These are phyloP conservation scores for Tetrahymena elliotti DNA, from an alignment of 73 alveolate species.

Conservation along the genomic window DNA sequence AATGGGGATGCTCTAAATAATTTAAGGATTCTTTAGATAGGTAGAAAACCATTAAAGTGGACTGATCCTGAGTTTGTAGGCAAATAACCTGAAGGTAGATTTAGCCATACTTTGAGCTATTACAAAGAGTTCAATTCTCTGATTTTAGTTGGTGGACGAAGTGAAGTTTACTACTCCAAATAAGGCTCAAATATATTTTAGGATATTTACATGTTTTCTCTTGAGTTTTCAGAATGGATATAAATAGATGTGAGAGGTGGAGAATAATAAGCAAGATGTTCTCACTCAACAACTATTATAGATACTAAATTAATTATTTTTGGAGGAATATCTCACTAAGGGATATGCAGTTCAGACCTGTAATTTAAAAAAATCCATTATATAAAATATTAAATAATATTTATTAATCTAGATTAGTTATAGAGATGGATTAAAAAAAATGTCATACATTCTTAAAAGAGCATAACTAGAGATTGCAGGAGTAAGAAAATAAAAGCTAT, in stretches of 20 bases:
- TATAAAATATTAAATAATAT: neutral
- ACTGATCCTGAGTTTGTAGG: conserved; percentile 66
- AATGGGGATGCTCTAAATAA: conserved; percentile 66
- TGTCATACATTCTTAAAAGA: neutral
- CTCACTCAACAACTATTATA: conserved; percentile 16
- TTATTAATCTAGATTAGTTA: neutral
- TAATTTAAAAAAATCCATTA: neutral
- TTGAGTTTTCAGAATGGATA: conserved; percentile 11
- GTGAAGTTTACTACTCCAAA: conserved; percentile 51
- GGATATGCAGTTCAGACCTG: conserved; percentile 20
- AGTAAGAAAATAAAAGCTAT: neutral
- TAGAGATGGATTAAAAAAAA: neutral
- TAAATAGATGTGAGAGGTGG: conserved; percentile 5
- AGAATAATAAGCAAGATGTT: neutral
- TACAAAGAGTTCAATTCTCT: conserved; percentile 56
- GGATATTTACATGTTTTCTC: conserved; percentile 29
- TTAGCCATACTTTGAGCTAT: conserved; percentile 76
- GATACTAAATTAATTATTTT: conserved; percentile 26
- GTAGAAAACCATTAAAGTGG: conserved; percentile 63
- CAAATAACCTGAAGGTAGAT: conserved; percentile 75
- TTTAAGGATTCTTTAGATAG: conserved; percentile 63
- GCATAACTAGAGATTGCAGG: neutral
- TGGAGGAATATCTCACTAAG: conserved; percentile 31
- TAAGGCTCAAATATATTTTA: conserved; percentile 24
- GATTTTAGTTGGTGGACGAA: conserved; percentile 83